phyloP scores from a whole-genome alignment of 2,329 filamentous ascomycete genomes.

The Furcasterigmium furcatum region DNA sequence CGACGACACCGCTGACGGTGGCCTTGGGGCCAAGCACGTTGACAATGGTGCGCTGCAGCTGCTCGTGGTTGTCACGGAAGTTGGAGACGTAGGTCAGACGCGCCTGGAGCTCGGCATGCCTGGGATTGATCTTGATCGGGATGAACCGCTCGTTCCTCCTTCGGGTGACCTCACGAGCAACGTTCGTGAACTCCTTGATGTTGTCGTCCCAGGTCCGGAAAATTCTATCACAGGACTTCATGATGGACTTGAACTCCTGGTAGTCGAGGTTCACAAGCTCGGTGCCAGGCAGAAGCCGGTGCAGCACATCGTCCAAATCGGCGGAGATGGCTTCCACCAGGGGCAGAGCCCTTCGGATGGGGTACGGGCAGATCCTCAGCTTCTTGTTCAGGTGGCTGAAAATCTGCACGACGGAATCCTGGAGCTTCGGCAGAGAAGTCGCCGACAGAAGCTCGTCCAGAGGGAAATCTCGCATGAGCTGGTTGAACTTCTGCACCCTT shows the following conservation, averaged over 20 bases:
- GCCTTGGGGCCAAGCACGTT: slow-evolving; percentile 86
- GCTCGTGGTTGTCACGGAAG: slow-evolving; percentile 96
- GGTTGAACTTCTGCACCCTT: slow-evolving; percentile 96
- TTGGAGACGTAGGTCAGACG: slow-evolving; percentile 90
- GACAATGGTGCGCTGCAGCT: slow-evolving; percentile 92
- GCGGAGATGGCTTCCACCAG: slow-evolving; percentile 97
- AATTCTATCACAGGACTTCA: slow-evolving; percentile 79
- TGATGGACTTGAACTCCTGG: slow-evolving; percentile 81
- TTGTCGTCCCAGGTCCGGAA: slow-evolving; percentile 95
- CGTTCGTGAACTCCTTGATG: slow-evolving; percentile 96
- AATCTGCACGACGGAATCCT: slow-evolving; percentile 85
- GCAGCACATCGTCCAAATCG: slow-evolving; percentile 83
- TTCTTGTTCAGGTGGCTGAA: slow-evolving; percentile 98
- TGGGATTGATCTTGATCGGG: slow-evolving; percentile 89
- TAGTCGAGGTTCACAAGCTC: slow-evolving; percentile 91
- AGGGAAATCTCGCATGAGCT: slow-evolving; percentile 97
- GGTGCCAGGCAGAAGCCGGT: slow-evolving; percentile 79
- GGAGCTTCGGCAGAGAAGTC: slow-evolving; percentile 81
- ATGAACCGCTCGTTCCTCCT: slow-evolving; percentile 97
- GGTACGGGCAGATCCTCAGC: slow-evolving; percentile 92
- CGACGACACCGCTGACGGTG: slow-evolving; percentile 49
- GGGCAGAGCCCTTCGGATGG: slow-evolving; percentile 83
- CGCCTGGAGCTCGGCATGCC: slow-evolving; percentile 85
- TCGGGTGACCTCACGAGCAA: slow-evolving; percentile 90
- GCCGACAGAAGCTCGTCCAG: slow-evolving; percentile 92